Evolutionary conservation across 345 rosid species (phyloP).

Genomic region (Erysimum cheiranthoides): DNA sequence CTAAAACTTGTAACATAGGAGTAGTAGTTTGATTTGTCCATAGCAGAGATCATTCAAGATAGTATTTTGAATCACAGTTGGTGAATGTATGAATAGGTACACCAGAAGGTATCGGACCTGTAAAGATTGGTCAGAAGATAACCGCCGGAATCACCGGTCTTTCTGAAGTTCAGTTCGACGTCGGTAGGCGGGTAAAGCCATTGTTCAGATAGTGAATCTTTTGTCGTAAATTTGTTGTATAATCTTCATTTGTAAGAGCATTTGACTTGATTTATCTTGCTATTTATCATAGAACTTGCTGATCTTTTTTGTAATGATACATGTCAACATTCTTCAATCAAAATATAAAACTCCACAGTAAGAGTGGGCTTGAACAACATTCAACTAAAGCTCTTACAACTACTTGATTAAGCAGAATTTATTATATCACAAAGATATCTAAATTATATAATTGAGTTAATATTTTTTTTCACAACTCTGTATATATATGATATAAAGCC

Average conservation of each 20-base stretch:
- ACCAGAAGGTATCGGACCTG: conserved; percentile 86
- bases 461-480: too few species aligned
- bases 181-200: conserved; percentile 55
- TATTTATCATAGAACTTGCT: background rate
- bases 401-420: too few species aligned
- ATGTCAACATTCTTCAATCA: background rate
- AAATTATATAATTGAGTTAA: background rate
- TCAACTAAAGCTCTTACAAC: background rate
- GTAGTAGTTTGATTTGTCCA: background rate
- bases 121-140: conserved; percentile 71
- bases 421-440: background rate
- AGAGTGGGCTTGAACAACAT: background rate
- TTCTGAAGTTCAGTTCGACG: conserved; percentile 60
- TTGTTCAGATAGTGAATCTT: conserved; percentile 37
- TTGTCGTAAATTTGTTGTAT: background rate
- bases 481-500: too few species aligned
- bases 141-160: conserved; percentile 82
- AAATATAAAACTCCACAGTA: background rate
- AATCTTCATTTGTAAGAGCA: background rate
- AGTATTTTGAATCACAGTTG: conserved; percentile 1
- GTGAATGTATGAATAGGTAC: conserved; percentile 62
- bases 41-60: background rate
- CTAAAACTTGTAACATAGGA: background rate
- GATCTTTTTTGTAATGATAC: background rate
- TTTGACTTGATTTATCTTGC: background rate